Base-by-base conservation (phyloP, 1,284 basidiomycete genomes). In the Apiotrichum laibachii region DNA sequence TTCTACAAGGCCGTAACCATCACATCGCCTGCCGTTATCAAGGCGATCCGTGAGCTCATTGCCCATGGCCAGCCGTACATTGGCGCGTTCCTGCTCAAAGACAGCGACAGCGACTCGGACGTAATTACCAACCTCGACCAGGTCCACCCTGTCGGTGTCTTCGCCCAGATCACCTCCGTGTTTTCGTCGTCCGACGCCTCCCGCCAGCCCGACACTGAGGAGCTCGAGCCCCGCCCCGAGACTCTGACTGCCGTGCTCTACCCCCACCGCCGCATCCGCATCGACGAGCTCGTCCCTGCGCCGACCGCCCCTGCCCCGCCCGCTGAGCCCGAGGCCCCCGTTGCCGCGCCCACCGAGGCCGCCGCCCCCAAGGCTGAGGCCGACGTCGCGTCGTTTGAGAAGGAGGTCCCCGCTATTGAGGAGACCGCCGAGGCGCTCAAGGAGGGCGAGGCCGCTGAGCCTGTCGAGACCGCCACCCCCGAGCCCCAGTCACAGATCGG, bases 1-100 rank as follows among this genome's bases (percentile, higher is more conserved):
- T 97, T 97, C 78, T 97, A 99, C 85, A 97, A 96, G 76, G 92
- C 92, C 15, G 93, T 97, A 55, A 92, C 95, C 60, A 84, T 97
- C 60, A 86, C 88, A 35, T 89, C 96, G 67, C 91, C 92, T 1
- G 83, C 87, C 0, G 95, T 99, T 40, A 94, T 98, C 61, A 86
- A 89, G 19, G 93, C 93, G 7, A 92, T 99, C 73, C 91, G 94
- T 79, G 93, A 98, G 72, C 90, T 95, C 83, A 90, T 97, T 85
- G 88, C 89, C 71, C 90, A 92, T 53, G 94, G 95, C 3, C 95
- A 98, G 78, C 94, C 94, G 0, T 99, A 99, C 79, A 86, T 99
- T 61, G 95, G 96, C 59, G 96, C 95, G 26, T 99, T 99, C 82
- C 79, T 99, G 45, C 86, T 98, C 71, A 98, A 97, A 81, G 93